Percentiles rank a stretch among this genome's conserved stretches.
Conservation (phyloP, 768 basidiomycete genomes). For the Collybia mongolica region DNA sequence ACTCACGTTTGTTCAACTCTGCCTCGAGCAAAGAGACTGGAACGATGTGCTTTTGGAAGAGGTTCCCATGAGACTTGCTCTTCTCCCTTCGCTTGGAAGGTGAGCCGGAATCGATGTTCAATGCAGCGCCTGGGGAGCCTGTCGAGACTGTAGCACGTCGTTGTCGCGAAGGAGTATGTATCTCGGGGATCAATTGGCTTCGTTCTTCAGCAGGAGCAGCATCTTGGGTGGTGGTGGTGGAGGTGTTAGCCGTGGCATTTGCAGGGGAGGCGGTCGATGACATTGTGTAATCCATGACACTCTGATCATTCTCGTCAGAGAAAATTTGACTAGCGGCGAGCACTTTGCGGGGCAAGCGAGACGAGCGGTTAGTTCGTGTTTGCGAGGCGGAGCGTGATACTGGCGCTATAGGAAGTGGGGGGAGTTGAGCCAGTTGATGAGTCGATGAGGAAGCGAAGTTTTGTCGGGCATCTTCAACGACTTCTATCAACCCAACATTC, state of each 20-base stretch:
- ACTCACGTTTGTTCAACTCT: slow-evolving; percentile 63
- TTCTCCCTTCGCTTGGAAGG: slow-evolving; percentile 68
- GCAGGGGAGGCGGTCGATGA: slow-evolving; percentile 25
- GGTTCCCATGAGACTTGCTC: slow-evolving; percentile 62
- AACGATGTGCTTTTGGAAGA: slow-evolving; percentile 63
- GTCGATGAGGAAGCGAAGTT: slow-evolving; percentile 62
- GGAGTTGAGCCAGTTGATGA: slow-evolving; percentile 43
- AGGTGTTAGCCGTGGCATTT: slow-evolving; percentile 23
- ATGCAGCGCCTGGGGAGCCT: slow-evolving; percentile 45
- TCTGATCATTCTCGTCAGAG: slow-evolving; percentile 40
- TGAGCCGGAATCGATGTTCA: slow-evolving; percentile 35
- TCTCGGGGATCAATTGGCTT: slow-evolving; percentile 32
- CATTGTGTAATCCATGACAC: slow-evolving; percentile 29
- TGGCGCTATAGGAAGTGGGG: slow-evolving; percentile 64
- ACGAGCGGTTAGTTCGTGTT: slow-evolving; percentile 38
- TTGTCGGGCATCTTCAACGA: slow-evolving; percentile 78
- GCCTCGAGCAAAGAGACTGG: slow-evolving; percentile 64
- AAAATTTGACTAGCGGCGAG: slow-evolving; percentile 75
- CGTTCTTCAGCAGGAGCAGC: slow-evolving; percentile 16
- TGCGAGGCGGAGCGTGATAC: slow-evolving; percentile 49
- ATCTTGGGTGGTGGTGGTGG: slow-evolving; percentile 21
- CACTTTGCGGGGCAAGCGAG: slow-evolving; percentile 60
- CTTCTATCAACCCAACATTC: slow-evolving; percentile 44
- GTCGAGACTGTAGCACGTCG: slow-evolving; percentile 70
- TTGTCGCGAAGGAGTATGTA: slow-evolving; percentile 42